These are phyloP conservation scores for Hypoxylon lenormandii DNA, from an alignment of 495 filamentous ascomycete species.

Conservation along the genomic window DNA sequence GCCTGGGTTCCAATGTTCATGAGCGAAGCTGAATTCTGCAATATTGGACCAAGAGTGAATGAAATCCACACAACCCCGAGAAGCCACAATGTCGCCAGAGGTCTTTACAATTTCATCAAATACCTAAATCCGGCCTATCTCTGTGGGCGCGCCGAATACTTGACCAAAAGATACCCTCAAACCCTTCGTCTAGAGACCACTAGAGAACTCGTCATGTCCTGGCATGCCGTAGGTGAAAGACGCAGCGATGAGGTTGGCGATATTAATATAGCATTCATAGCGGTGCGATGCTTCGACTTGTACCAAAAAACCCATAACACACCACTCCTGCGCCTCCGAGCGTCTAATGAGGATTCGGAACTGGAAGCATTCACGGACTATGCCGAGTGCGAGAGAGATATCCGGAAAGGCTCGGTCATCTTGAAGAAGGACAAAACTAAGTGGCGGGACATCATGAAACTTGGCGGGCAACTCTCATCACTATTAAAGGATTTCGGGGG, in stretches of 20 bases:
- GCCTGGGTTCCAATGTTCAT: constrained; percentile 9
- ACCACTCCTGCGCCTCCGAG: too few species aligned
- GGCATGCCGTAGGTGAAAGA: too few species aligned
- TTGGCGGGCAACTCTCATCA: constrained; percentile 3
- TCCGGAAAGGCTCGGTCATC: not conserved
- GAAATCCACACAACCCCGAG: too few species aligned
- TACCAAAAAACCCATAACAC: not conserved
- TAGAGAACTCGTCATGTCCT: too few species aligned
- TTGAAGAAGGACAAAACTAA: not conserved
- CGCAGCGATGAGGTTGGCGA: not conserved
- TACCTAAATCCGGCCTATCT: constrained; percentile 18
- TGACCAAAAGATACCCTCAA: not conserved
- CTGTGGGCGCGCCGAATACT: constrained; percentile 7
- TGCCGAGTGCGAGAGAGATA: too few species aligned
- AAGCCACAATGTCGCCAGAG: too few species aligned
- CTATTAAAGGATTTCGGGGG: constrained; percentile 11
- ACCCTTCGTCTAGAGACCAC: too few species aligned
- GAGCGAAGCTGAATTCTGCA: constrained; percentile 3
- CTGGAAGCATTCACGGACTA: not conserved
- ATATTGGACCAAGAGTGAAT: not conserved
- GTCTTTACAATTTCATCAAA: constrained; percentile 4
- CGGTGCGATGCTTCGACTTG: not conserved
- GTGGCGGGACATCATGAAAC: not conserved
- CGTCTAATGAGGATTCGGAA: not conserved
- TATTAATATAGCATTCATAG: not conserved